Base-by-base conservation (phyloP, 1,284 basidiomycete genomes). In the Psilocybe mexicana region DNA sequence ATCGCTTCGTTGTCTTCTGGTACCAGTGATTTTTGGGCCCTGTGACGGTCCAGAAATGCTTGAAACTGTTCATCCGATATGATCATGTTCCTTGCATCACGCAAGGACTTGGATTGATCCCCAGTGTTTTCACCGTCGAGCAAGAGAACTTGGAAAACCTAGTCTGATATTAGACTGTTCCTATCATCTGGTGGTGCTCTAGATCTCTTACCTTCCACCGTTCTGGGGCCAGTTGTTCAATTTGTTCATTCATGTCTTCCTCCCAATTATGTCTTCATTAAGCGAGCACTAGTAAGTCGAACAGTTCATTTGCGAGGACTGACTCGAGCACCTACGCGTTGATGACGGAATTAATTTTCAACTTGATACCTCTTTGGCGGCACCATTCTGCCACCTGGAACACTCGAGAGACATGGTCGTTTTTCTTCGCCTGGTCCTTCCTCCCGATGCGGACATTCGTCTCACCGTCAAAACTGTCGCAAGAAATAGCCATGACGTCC, bases 401-500 rank as follows among this genome's bases (percentile, higher is more conserved):
- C 1, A 77, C 75, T 28, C 74, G 73, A 0, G 61, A 64, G 3
- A 69, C 63, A 6, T 69, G 72, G 5, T 70, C 69, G 6, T 42
- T 43, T 23, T 73, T 63, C 47, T 71, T 70, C 2, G 67, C 68
- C 1, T 62, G 62, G 33, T 63, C 65, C n/a, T 49, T 51, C 23
- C 77, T 63, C 5, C 77, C 76, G 40, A 73, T 68, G 10, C 61
- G 65, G 36, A 72, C 33, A 55, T 78, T 78, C 4, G 71, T 73
- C 45, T 78, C 77, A 0, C 55, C n/a, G 44, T 74, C 69, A 44
- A 79, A 78, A 25, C 72, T 74, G 49, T 79, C 76, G 42, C 75
- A 77, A 0, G 75, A 76, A 0, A 79, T 73, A 0, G 74, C 76
- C 68, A 79, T 78, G 40, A 78, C 65, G 38, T 79, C 76, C 6